Base-by-base conservation (phyloP, 257 asterid genomes). In the Nemophila menziesii region DNA sequence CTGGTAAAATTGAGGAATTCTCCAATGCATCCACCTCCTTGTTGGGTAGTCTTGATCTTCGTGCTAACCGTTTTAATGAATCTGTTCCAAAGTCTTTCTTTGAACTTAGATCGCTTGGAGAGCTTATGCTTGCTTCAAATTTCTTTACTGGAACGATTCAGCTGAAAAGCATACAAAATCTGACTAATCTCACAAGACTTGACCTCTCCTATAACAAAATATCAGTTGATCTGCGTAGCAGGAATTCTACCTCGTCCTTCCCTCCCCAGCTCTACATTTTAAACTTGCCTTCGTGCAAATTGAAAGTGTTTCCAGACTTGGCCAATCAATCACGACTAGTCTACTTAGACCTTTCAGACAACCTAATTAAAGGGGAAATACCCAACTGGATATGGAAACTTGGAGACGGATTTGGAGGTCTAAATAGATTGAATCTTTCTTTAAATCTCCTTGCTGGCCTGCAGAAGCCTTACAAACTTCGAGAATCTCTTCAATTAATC, bases 321-420 rank as follows among this genome's bases (percentile, higher is more conserved):
- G 52, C 43, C 54, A 72, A 66, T 23, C 66, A 52, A 0, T 33
- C 72, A 26, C 33, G 60, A 7, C 19, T 76, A 17, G 43, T 15
- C 60, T 42, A 51, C 64, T 57, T 77, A 1, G 87, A 73, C 56
- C 73, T 77, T 45, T 70, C 87, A 0, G 26, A 57, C 37, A 77
- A 73, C 48, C 52, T 33, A 14, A 39, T 77, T 29, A 17, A 13
- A 3, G 82, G 87, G 5, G 69, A 60, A 54, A 65, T 73, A 22
- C 82, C 82, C 4, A 73, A 52, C 18, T 77, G 82, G 80, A 3
- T 73, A n/a, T 78, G 78, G 89, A 60, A 62, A 44, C 50, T 44
- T 7, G 70, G 68, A 1, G 21, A 55, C 11, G n/a, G n/a, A n/a
- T n/a, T n/a, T n/a, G n/a, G n/a, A n/a, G n/a, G n/a, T n/a, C 62